Evolutionary conservation across 352 stramenopile species (phyloP).

Genomic region (Globisporangium heterothallicum): DNA sequence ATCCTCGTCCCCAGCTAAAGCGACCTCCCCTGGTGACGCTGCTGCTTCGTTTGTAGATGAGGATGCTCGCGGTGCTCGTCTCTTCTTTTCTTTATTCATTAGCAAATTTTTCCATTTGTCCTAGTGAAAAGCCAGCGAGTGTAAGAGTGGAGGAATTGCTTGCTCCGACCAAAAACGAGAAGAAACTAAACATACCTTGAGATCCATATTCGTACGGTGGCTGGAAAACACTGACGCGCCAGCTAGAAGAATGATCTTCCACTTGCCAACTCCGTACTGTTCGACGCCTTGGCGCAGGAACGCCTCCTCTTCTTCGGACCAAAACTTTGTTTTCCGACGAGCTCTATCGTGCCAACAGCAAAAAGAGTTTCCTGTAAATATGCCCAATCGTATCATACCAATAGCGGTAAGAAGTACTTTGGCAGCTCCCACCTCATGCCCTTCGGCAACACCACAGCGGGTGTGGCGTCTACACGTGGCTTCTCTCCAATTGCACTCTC

Average conservation of each 20-base stretch:
- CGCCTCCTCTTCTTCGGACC: conserved; percentile 39
- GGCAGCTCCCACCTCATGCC: conserved; percentile 1
- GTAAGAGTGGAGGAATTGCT: background rate
- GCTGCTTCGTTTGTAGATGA: background rate
- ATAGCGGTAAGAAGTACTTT: background rate
- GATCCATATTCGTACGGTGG: conserved; percentile 54
- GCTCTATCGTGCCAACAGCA: conserved; percentile 5
- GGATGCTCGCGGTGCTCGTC: background rate
- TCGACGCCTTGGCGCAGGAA: conserved; percentile 36
- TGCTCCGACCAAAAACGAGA: background rate
- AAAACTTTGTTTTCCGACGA: conserved; percentile 27
- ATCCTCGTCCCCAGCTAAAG: conserved; percentile 1
- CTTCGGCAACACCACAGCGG: background rate
- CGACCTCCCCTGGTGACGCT: background rate
- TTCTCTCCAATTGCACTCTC: background rate
- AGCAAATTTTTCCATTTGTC: conserved; percentile 47
- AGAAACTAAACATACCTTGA: conserved; percentile 37
- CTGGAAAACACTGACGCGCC: conserved; percentile 31
- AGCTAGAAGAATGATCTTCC: conserved; percentile 38
- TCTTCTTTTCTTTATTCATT: conserved; percentile 1
- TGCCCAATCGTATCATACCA: no score
- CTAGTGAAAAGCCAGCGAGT: conserved; percentile 7
- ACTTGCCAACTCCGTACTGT: conserved; percentile 34
- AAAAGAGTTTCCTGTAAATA: no score
- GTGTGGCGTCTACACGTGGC: background rate